Percentiles rank a stretch among this genome's conserved stretches.
These are phyloP conservation scores for Trichosporon sp. DNA, from an alignment of 1,284 basidiomycete species.

Conservation along the genomic window DNA sequence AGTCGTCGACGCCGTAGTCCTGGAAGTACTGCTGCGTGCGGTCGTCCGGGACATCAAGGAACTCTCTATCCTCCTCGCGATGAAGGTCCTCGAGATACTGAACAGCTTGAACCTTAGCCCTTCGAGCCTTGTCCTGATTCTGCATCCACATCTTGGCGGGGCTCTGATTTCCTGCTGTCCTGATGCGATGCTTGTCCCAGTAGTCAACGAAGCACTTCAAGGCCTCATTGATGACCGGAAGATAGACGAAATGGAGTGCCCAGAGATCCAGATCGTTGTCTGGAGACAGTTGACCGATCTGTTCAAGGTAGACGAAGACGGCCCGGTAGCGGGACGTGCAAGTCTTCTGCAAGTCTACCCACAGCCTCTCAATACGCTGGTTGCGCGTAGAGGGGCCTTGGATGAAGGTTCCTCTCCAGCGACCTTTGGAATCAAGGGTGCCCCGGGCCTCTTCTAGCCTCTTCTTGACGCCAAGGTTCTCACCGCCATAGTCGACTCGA, in stretches of 20 bases:
- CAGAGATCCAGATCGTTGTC: slow-evolving; percentile 49
- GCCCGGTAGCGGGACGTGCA: slow-evolving; percentile 1
- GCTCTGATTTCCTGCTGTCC: not conserved
- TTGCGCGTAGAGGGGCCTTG: slow-evolving; percentile 52
- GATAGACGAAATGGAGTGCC: slow-evolving; percentile 53
- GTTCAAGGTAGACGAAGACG: slow-evolving; percentile 8
- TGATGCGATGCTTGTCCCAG: slow-evolving; percentile 50
- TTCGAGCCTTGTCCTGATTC: not conserved
- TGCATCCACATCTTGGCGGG: not conserved
- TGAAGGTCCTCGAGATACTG: not conserved
- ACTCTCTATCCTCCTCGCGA: not conserved
- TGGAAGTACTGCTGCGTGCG: not conserved
- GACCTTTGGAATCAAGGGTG: slow-evolving; percentile 17
- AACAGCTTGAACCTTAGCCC: not conserved
- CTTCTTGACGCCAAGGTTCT: slow-evolving; percentile 43
- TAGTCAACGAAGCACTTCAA: slow-evolving; percentile 44
- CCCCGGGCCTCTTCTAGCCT: slow-evolving; percentile 34
- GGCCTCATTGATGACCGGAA: slow-evolving; percentile 49
- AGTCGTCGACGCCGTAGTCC: not conserved
- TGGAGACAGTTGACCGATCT: slow-evolving; percentile 30
- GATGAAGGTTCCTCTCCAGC: slow-evolving; percentile 41
- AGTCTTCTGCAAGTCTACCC: slow-evolving; percentile 36
- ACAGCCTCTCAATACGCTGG: slow-evolving; percentile 52
- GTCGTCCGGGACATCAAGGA: not conserved
- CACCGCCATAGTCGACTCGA: slow-evolving; percentile 50